Conservation (phyloP, 768 basidiomycete genomes). For the Tephrocybe sp. region DNA sequence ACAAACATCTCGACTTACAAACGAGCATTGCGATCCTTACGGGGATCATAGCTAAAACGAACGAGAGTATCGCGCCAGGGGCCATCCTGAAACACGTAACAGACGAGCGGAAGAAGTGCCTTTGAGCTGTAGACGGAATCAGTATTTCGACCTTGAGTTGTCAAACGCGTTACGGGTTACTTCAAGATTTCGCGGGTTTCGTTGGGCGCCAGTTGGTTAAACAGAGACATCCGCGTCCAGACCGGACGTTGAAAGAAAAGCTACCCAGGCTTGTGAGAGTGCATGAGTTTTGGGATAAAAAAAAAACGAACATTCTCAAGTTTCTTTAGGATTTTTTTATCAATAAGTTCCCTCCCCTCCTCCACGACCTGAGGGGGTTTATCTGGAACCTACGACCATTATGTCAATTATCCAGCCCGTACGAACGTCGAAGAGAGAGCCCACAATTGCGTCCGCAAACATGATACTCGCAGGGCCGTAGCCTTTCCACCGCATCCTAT, state of each 20-base stretch:
- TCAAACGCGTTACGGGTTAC: constrained; percentile 39
- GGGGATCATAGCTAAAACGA: constrained; percentile 87
- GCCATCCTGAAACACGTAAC: constrained; percentile 91
- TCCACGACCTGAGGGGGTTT: constrained; percentile 63
- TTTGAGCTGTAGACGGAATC: constrained; percentile 60
- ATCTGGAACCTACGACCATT: constrained; percentile 55
- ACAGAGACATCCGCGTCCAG: constrained; percentile 86
- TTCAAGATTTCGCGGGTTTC: constrained; percentile 76
- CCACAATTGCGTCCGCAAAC: constrained; percentile 60
- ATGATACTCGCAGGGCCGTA: constrained; percentile 72
- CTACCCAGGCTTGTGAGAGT: constrained; percentile 35
- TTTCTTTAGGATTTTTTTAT: constrained; percentile 51
- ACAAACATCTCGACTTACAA: constrained; percentile 52
- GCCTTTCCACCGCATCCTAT: constrained; percentile 84
- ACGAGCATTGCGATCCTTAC: constrained; percentile 67
- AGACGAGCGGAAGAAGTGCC: constrained; percentile 72
- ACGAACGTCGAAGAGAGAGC: constrained; percentile 9
- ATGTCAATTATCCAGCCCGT: neutral
- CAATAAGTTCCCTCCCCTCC: constrained; percentile 54
- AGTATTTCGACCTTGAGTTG: neutral
- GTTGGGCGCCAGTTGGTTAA: constrained; percentile 72
- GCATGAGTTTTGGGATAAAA: neutral
- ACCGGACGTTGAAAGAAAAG: constrained; percentile 74
- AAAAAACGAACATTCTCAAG: constrained; percentile 47
- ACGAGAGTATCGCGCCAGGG: constrained; percentile 92